Conservation (phyloP, 495 filamentous ascomycete genomes). For the Neurospora sp. region DNA sequence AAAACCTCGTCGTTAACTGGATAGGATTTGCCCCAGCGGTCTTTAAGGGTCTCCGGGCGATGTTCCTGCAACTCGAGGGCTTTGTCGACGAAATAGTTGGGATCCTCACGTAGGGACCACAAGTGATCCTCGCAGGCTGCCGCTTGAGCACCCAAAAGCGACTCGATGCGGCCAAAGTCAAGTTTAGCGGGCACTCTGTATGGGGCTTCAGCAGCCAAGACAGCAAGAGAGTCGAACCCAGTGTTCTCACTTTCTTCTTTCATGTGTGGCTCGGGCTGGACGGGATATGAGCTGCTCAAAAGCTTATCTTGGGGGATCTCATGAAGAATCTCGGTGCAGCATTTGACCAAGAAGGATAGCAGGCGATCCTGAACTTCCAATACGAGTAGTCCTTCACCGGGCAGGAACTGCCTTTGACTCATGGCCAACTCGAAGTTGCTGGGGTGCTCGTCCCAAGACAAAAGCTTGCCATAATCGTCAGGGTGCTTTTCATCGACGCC, state of each 20-base stretch:
- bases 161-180: conserved; percentile 30
- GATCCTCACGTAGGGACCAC: conserved; percentile 46
- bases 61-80: conserved; percentile 33
- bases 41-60: conserved; percentile 25
- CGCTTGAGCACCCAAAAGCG: conserved; percentile 28
- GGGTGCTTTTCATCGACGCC: conserved; percentile 11
- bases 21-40: conserved; percentile 19
- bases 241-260: conserved; percentile 15
- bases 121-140: conserved; percentile 39
- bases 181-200: conserved; percentile 33
- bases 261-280: conserved; percentile 20
- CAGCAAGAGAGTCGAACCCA: conserved; percentile 9
- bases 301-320: conserved; percentile 6
- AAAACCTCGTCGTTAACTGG: conserved; percentile 6
- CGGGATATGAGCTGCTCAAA: conserved; percentile 1
- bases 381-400: conserved; percentile 34
- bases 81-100: conserved; percentile 36
- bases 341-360: conserved; percentile 32
- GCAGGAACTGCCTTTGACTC: conserved; percentile 10
- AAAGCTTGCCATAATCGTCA: conserved; percentile 36
- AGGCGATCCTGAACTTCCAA: conserved; percentile 38
- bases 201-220: conserved; percentile 33
- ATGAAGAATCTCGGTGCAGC: conserved; percentile 30
- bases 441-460: conserved; percentile 26
- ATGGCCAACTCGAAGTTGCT: conserved; percentile 3